These are phyloP conservation scores for Fusarium equiseti DNA, from an alignment of 2,329 filamentous ascomycete species.

Conservation along the genomic window DNA sequence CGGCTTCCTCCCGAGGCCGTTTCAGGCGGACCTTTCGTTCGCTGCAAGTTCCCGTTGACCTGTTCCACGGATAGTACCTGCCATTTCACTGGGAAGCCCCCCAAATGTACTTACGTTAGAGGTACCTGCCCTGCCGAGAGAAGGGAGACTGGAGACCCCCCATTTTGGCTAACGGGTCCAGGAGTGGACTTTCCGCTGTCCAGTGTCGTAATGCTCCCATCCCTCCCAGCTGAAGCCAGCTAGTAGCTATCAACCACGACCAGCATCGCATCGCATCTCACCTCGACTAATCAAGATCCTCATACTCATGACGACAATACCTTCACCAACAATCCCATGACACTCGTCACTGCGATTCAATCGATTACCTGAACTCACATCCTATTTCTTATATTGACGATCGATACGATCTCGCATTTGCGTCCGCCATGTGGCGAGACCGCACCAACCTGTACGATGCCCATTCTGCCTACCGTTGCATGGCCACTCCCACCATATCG, in stretches of 20 bases:
- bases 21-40: slow-evolving; percentile 3
- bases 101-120: slow-evolving; percentile 5
- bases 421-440: slow-evolving; percentile 95
- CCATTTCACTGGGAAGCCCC: slow-evolving; percentile 1
- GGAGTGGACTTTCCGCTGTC: slow-evolving; percentile 30
- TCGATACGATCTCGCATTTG: slow-evolving; percentile 47
- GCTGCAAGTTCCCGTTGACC: slow-evolving; percentile 17
- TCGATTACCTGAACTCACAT: slow-evolving; percentile 17
- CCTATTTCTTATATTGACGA: slow-evolving; percentile 43
- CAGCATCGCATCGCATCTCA: slow-evolving; percentile 13
- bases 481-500: slow-evolving; percentile 2
- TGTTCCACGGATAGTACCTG: neutral
- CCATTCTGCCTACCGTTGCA: slow-evolving; percentile 22
- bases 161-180: slow-evolving; percentile 15
- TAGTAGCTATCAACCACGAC: slow-evolving; percentile 43
- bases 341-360: slow-evolving; percentile 29
- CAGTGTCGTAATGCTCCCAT: slow-evolving; percentile 42
- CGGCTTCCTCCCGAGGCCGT: slow-evolving; percentile 25
- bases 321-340: slow-evolving; percentile 45
- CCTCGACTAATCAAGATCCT: slow-evolving; percentile 40
- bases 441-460: slow-evolving; percentile 88
- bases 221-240: slow-evolving; percentile 31
- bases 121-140: slow-evolving; percentile 6
- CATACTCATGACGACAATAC: slow-evolving; percentile 44
- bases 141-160: slow-evolving; percentile 26